Evolutionary conservation across 2,329 filamentous ascomycete genomes (phyloP), one percentile per base, ranked within the genome.

Genomic region (Seiridium cupressi): DNA sequence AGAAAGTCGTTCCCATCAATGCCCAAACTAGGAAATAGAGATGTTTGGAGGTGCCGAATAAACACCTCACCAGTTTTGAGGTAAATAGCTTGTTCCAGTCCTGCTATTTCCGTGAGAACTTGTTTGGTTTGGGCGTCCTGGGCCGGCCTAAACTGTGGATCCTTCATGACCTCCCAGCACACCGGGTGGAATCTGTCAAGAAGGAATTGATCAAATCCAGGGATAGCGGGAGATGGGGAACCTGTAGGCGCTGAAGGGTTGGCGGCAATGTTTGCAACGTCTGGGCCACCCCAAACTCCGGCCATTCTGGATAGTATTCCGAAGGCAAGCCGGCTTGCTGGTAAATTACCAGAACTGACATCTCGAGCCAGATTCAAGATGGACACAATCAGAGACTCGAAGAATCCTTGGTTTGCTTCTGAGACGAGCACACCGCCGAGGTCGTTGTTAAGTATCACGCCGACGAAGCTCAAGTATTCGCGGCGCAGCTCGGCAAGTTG

Each of bases 401-500:
- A 98, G 64, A 91, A 92, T 36, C 86, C 84, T 79, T 97, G 94
- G 76, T 99, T 99, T 8, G 88, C 84, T 70, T 92, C 88, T 70
- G 92, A 97, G 64, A 99, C 90, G 47, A 99, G 87, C 10, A 98
- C 92, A 34, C 89, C 86, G 8, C 91, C 92, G 4, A 99, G 85
- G 59, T 96, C 91, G 71, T 99, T 96, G 73, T 92, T 92, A 44
- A 99, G 78, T 61, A 99, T 93, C 60, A 96, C 89, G 55, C 93
- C 86, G 63, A 99, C 80, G 74, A 99, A 98, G 59, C 93, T 92
- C n/a, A 99, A 83, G 69, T 97, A 99, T 72, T 99, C 94, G 64
- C 92, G 86, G 66, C 94, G 90, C 62, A 99, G 82, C 76, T 98
- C 95, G 13, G 87, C 89, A 57, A 98, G 84, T 74, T 99, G 93